Conservation (phyloP, 495 filamentous ascomycete species). For the Xylaria longipes region DNA sequence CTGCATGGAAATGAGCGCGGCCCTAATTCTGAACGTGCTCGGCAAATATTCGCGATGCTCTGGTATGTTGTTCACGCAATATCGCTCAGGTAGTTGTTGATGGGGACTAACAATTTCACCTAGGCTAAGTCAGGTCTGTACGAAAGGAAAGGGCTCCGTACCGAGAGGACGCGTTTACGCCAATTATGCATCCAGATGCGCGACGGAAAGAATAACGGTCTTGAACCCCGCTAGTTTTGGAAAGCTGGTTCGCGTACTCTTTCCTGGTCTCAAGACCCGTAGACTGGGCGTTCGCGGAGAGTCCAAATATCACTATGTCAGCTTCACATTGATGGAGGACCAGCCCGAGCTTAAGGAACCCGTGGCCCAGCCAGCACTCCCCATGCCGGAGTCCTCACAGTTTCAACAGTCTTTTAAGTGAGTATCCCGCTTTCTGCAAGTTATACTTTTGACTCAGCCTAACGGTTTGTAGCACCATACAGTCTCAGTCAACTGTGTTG, state of each 20-base stretch:
- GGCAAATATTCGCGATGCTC: slow-evolving; percentile 97
- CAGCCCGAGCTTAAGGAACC: slow-evolving; percentile 54
- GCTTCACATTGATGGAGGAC: slow-evolving; percentile 75
- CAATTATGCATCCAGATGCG: slow-evolving; percentile 88
- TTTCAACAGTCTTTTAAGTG: slow-evolving; percentile 53
- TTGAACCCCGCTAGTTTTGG: slow-evolving; percentile 97
- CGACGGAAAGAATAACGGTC: slow-evolving; percentile 88
- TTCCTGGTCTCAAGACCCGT: slow-evolving; percentile 90
- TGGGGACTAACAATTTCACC: slow-evolving; percentile 22
- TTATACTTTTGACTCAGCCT: slow-evolving; percentile 28
- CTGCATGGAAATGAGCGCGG: slow-evolving; percentile 66
- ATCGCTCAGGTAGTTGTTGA: background rate
- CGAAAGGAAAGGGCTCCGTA: slow-evolving; percentile 80
- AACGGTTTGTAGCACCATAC: slow-evolving; percentile 33
- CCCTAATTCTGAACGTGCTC: slow-evolving; percentile 88
- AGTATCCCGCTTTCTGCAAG: slow-evolving; percentile 19
- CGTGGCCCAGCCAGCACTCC: slow-evolving; percentile 42
- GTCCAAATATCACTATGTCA: slow-evolving; percentile 98
- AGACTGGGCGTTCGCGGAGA: slow-evolving; percentile 92
- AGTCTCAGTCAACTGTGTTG: slow-evolving; percentile 33
- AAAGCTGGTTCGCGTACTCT: slow-evolving; percentile 94
- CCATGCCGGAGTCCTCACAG: slow-evolving; percentile 44
- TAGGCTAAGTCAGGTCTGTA: slow-evolving; percentile 86
- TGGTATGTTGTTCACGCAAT: slow-evolving; percentile 67
- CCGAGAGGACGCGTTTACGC: slow-evolving; percentile 92